A percentile compares a stretch with the other conserved stretches of the same genome.
Evolutionary conservation across 768 basidiomycete genomes (phyloP).

Genomic region (Porphyrellus cyaneotinctus): DNA sequence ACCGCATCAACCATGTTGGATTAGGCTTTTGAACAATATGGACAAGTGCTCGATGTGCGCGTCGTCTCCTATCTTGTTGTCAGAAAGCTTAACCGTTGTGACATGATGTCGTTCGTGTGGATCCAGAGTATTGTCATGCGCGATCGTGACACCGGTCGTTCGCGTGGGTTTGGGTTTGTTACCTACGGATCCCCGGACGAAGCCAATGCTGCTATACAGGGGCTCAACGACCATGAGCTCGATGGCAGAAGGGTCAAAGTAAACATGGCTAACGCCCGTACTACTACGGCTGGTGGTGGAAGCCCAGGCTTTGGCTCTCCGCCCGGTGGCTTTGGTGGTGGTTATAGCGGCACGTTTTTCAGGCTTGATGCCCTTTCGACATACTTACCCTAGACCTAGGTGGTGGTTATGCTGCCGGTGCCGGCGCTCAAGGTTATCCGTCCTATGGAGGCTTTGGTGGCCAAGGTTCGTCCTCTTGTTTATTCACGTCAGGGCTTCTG

Average conservation of each 20-base stretch:
- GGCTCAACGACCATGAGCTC: conserved; percentile 85
- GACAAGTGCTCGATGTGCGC: conserved; percentile 90
- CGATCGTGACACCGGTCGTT: conserved; percentile 96
- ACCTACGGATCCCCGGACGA: conserved; percentile 61
- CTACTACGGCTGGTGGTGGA: conserved; percentile 53
- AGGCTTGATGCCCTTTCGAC: background rate
- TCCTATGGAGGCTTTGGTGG: conserved; percentile 17
- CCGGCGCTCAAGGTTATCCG: conserved; percentile 29
- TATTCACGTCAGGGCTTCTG: background rate
- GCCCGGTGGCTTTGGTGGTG: conserved; percentile 32
- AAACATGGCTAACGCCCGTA: conserved; percentile 78
- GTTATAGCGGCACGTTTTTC: conserved; percentile 20
- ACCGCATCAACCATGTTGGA: conserved; percentile 17
- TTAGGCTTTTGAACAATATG: conserved; percentile 81
- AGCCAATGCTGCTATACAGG: conserved; percentile 72
- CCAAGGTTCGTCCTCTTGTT: conserved; percentile 7
- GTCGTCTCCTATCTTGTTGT: conserved; percentile 32
- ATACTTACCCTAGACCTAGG: conserved; percentile 21
- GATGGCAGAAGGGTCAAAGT: conserved; percentile 90
- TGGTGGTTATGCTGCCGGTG: conserved; percentile 29
- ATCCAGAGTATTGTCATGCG: conserved; percentile 94
- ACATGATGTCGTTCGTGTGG: conserved; percentile 8
- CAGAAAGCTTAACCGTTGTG: conserved; percentile 20
- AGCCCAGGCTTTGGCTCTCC: conserved; percentile 28
- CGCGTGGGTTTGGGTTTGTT: conserved; percentile 96